phyloP scores from a whole-genome alignment of 768 basidiomycete genomes.

The Aureoboletus auriporus region DNA sequence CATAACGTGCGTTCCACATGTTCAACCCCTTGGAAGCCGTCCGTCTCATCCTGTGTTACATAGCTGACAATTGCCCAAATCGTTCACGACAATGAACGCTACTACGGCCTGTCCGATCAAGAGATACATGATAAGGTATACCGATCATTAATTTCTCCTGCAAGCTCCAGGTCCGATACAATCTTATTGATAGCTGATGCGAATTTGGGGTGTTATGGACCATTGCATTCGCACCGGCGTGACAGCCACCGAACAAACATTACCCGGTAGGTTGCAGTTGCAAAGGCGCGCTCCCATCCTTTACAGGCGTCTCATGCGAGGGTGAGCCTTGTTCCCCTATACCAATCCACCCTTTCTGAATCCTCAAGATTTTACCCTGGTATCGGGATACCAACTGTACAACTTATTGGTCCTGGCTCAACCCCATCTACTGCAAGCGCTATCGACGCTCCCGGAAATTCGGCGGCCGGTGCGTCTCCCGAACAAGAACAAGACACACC shows the following conservation, averaged over 20 bases:
- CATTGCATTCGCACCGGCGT: conserved; percentile 86
- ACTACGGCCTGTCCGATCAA: conserved; percentile 70
- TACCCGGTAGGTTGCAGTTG: conserved; percentile 82
- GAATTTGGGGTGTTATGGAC: conserved; percentile 92
- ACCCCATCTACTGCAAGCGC: conserved; percentile 12
- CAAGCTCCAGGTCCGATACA: background rate
- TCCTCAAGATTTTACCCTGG: conserved; percentile 51
- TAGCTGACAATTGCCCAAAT: conserved; percentile 93
- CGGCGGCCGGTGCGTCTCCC: background rate
- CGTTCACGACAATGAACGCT: conserved; percentile 88
- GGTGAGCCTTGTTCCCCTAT: conserved; percentile 39
- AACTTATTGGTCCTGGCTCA: conserved; percentile 32
- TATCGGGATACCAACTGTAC: conserved; percentile 33
- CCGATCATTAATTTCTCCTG: background rate
- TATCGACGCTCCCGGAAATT: conserved; percentile 22
- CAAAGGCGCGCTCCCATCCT: conserved; percentile 84
- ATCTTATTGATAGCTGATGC: conserved; percentile 43
- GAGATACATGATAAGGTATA: conserved; percentile 71
- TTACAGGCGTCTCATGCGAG: conserved; percentile 87
- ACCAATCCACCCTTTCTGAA: conserved; percentile 3
- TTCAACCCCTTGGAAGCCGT: background rate
- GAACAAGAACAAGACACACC: conserved; percentile 1
- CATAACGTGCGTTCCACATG: conserved; percentile 63
- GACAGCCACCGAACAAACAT: conserved; percentile 66
- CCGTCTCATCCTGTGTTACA: conserved; percentile 6